Evolutionary conservation across 805 yeast genomes (phyloP), one percentile per base, ranked within the genome.

Genomic region (Candida nemodendra): DNA sequence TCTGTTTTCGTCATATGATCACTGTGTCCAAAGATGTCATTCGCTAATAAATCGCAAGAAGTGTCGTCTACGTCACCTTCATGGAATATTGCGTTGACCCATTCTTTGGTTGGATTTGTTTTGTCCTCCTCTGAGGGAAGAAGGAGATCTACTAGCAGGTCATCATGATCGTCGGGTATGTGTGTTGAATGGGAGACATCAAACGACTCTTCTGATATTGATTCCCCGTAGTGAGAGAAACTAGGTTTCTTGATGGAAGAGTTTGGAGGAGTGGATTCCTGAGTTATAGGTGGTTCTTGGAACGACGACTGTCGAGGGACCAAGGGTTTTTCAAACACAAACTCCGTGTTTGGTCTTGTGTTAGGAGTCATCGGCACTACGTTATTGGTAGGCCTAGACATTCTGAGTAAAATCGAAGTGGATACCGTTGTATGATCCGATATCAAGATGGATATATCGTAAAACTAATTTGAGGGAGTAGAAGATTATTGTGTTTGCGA

Each of bases 81-180:
- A 16, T 47, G 38, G n/a, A 51, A 22, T 18, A 51, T 36, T 5
- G 41, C 41, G 11, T 44, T 45, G 11, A 45, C 46, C 56, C 56
- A 51, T 9, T 44, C 46, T 25, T 42, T 44, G 9, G 50, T 30
- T 9, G 45, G 47, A 11, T 40, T 34, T 8, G 42, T 42, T 8
- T 48, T 35, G 16, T 42, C 38, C 4, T 40, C 42, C n/a, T 31
- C 25, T 9, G 38, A 19, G 9, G 43, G 17, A 9, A 30, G 31
- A 29, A 47, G 19, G n/a, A 51, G 33, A 18, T 45, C 50, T 9
- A 36, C 35, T 18, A 50, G 41, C 15, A 44, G 31, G 11, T 41
- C 34, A 7, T 41, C 38, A n/a, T 50, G 49, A 5, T 45, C 49
- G 18, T 39, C 40, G 5, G 34, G 35, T 3, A 15, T 25, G 2